These are phyloP conservation scores for Paecilomyces sp. DNA, from an alignment of 2,329 filamentous ascomycete species.

Conservation along the genomic window DNA sequence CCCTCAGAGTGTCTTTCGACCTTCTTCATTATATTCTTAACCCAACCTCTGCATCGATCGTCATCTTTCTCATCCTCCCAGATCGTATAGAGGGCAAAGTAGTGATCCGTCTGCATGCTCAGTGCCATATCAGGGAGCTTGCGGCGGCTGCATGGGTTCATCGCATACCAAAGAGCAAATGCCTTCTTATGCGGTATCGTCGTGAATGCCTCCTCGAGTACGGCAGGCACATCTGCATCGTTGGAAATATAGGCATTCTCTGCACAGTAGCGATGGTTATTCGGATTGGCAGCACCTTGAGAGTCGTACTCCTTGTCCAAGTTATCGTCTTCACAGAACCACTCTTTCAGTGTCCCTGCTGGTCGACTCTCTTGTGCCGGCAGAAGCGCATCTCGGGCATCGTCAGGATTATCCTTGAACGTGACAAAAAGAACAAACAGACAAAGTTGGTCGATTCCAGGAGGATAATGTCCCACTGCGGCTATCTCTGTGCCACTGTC, in stretches of 20 bases:
- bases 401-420: conserved; percentile 6
- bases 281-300: conserved; percentile 41
- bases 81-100: too few species aligned
- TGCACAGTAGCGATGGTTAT: conserved; percentile 39
- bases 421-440: conserved; percentile 6
- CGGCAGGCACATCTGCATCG: conserved; percentile 15
- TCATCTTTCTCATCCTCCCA: conserved; percentile 17
- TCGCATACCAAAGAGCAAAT: too few species aligned
- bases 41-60: conserved; percentile 3
- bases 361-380: conserved; percentile 31
- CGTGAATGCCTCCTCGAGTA: too few species aligned
- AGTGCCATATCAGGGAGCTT: too few species aligned
- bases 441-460: conserved; percentile 3
- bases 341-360: conserved; percentile 22
- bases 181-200: too few species aligned
- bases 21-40: conserved; percentile 13
- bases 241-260: conserved; percentile 47
- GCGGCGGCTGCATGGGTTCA: too few species aligned
- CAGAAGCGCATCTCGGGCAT: conserved; percentile 23
- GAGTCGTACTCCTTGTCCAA: conserved; percentile 9
- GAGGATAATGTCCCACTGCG: conserved; percentile 3
- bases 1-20: conserved; percentile 37
- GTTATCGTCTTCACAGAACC: conserved; percentile 32
- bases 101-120: too few species aligned
- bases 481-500: conserved; percentile 8